Evolutionary conservation across 192 early-diverging fungal genomes (phyloP).

Genomic region (Jimgerdemannia flammicorona): DNA sequence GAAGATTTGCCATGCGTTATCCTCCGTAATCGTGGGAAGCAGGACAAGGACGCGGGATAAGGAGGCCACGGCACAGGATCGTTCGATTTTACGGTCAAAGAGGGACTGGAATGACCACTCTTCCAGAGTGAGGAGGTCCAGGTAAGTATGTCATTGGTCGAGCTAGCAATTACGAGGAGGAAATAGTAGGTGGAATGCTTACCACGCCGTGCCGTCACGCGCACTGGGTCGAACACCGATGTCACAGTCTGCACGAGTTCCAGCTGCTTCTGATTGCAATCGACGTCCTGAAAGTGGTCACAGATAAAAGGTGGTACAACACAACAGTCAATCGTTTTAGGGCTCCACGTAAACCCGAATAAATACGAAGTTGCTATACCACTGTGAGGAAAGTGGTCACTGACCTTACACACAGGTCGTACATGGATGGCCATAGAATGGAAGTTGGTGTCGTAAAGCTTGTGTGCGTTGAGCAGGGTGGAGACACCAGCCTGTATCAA

Average conservation of each 20-base stretch:
- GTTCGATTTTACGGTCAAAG: slow-evolving; percentile 40
- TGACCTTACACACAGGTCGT: slow-evolving; percentile 44
- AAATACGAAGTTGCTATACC: neutral
- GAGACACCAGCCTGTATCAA: slow-evolving; percentile 76
- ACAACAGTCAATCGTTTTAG: too few relatives aligned
- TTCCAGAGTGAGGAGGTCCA: slow-evolving; percentile 1
- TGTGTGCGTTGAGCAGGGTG: slow-evolving; percentile 83
- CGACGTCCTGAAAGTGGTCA: slow-evolving; percentile 25
- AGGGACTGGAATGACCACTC: slow-evolving; percentile 48
- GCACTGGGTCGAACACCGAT: slow-evolving; percentile 75
- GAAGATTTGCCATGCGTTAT: neutral
- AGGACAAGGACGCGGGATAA: slow-evolving; percentile 37
- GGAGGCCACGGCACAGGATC: slow-evolving; percentile 48
- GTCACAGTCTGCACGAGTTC: slow-evolving; percentile 72
- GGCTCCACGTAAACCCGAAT: too few relatives aligned
- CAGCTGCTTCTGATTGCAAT: slow-evolving; percentile 46
- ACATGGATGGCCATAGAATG: slow-evolving; percentile 86
- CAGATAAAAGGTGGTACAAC: too few relatives aligned
- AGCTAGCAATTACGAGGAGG: too few relatives aligned
- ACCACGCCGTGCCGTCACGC: slow-evolving; percentile 42
- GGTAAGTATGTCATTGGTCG: too few relatives aligned
- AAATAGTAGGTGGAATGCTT: neutral
- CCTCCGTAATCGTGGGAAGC: slow-evolving; percentile 23
- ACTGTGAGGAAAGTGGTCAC: slow-evolving; percentile 45
- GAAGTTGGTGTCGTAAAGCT: slow-evolving; percentile 86